Evolutionary conservation across 768 basidiomycete species (phyloP), one percentile per base, ranked within the genome.

Genomic region (Antrodiella citrinella): DNA sequence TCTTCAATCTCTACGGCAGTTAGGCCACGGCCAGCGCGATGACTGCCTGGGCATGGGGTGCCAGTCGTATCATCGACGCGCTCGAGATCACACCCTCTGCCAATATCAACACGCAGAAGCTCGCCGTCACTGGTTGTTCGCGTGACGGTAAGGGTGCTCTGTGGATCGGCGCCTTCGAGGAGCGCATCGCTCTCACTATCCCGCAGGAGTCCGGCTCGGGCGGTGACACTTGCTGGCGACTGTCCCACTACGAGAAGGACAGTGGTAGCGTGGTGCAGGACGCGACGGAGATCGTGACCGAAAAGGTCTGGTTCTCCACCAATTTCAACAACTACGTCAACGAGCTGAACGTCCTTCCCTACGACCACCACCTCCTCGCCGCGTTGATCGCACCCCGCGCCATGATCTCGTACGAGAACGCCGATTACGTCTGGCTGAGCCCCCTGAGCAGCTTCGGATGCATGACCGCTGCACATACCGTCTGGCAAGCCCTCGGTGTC

Each of bases 131-230:
- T 3, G 79, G 80, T 7, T 82, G 80, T 61, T 80, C 78, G 22
- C 69, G 79, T 41, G 71, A 80, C 54, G 80, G 80, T 53, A 82
- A 82, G 64, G 80, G 79, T 47, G 78, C 80, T 1, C 66, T 79
- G 39, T 70, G 79, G 45, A 78, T 73, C 24, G 79, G 79, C 22
- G 80, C 78, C 22, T 78, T 81, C 58, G 78, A 82, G 53, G 60
- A 67, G 2, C 78, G 79, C 52, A 75, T 82, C 53, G 75, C 74
- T 7, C 67, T 82, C 52, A 81, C 78, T 4, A 75, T 82, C 53
- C 76, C 78, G 4, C 80, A 82, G 61, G 79, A 82, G 62, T 80
- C 78, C 11, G 80, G 80, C 10, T 77, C 77, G 11, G 79, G 80
- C 44, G 79, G 80, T 4, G 72, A 70, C 21, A 74, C 72, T n/a